Conservation (phyloP, 2,329 filamentous ascomycete genomes). For the Cryphonectria naterciae region DNA sequence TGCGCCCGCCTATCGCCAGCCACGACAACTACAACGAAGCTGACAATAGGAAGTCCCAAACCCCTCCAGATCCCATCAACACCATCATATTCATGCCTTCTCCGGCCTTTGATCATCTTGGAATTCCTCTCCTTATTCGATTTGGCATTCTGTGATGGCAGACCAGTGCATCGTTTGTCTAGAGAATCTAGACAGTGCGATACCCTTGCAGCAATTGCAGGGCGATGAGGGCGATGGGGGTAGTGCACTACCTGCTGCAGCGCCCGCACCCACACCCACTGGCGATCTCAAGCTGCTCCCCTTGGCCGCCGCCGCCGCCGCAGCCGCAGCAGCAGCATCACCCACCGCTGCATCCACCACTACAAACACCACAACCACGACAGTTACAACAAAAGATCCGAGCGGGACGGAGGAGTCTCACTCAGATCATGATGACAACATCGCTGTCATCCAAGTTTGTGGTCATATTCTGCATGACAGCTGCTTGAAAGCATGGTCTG, state of each 20-base stretch:
- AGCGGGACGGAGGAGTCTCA: constrained; percentile 30
- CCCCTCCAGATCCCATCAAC: constrained; percentile 17
- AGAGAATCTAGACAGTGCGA: constrained; percentile 54
- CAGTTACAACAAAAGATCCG: constrained; percentile 32
- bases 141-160: constrained; percentile 50
- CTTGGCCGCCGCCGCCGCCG: constrained; percentile 25
- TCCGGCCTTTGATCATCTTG: constrained; percentile 45
- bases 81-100: constrained; percentile 51
- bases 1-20: constrained; percentile 1
- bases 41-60: constrained; percentile 1
- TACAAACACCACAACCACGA: constrained; percentile 33
- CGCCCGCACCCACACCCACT: constrained; percentile 22
- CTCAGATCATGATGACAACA: constrained; percentile 44
- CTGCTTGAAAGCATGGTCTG: constrained; percentile 92
- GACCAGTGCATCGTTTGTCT: constrained; percentile 74
- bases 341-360: constrained; percentile 35
- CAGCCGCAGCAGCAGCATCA: constrained; percentile 15
- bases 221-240: constrained; percentile 31
- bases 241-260: constrained; percentile 28
- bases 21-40: constrained; percentile 11
- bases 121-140: constrained; percentile 36
- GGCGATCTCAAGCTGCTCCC: constrained; percentile 20
- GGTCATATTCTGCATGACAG: constrained; percentile 91
- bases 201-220: constrained; percentile 34
- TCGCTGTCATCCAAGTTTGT: constrained; percentile 72